Percentiles rank a stretch among this genome's conserved stretches.
Conservation (phyloP, 1,139 yeast genomes). For the Debaryomyces fabryi region DNA sequence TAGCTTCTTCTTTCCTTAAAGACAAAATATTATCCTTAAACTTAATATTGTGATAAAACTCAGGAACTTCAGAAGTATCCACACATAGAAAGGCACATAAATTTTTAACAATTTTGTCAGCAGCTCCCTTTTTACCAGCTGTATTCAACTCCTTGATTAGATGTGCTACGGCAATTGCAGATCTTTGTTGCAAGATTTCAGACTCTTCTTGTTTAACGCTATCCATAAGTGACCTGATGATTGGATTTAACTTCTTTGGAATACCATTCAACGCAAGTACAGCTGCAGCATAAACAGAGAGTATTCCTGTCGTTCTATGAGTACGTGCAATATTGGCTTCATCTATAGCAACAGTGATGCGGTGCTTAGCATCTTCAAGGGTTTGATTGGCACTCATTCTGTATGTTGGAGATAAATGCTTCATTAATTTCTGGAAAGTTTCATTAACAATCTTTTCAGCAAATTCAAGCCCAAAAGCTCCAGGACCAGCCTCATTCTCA, state of each 20-base stretch:
- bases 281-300: constrained; percentile 79
- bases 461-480: constrained; percentile 79
- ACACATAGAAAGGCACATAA: constrained; percentile 93
- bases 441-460: constrained; percentile 74
- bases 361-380: constrained; percentile 75
- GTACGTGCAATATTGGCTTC: constrained; percentile 63
- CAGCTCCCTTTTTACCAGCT: constrained; percentile 66
- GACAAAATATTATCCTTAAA: constrained; percentile 67
- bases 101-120: constrained; percentile 87
- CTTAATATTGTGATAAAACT: constrained; percentile 69
- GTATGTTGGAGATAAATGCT: constrained; percentile 67
- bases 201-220: constrained; percentile 80
- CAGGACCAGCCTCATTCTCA: constrained; percentile 92
- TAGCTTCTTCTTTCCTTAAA: constrained; percentile 76
- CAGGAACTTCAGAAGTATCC: constrained; percentile 95
- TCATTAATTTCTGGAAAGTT: constrained; percentile 66
- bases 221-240: constrained; percentile 91
- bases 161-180: constrained; percentile 70
- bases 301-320: constrained; percentile 62
- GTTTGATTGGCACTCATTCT: constrained; percentile 74
- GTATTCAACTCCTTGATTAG: constrained; percentile 61
- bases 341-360: constrained; percentile 65
- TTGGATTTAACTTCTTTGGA: constrained; percentile 86
- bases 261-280: constrained; percentile 62
- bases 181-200: constrained; percentile 63